Evolutionary conservation across 352 stramenopile genomes (phyloP).

Genomic region (Heterotrichella gracilis): DNA sequence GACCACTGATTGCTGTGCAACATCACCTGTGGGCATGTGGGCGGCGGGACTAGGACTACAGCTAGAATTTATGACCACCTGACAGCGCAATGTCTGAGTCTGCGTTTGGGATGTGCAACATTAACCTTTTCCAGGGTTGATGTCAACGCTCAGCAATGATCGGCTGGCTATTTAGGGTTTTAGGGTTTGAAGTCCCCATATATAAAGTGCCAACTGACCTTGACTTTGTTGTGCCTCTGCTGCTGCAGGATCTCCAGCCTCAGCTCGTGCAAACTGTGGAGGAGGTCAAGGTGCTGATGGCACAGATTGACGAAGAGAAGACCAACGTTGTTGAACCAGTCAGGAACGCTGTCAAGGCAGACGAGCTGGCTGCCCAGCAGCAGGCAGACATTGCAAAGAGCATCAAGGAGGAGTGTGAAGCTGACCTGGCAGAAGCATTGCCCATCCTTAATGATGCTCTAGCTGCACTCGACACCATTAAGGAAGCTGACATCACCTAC

Average conservation of each 20-base stretch:
- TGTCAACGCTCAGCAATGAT: too few relatives aligned
- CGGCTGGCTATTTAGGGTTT: too few relatives aligned
- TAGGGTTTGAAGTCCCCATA: too few relatives aligned
- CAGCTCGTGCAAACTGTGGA: conserved; percentile 50
- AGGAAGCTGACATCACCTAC: conserved; percentile 58
- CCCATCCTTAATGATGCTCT: conserved; percentile 52
- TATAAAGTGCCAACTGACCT: too few relatives aligned
- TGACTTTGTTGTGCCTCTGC: too few relatives aligned
- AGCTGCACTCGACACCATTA: conserved; percentile 54
- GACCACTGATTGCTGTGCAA: too few relatives aligned
- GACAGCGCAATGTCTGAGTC: too few relatives aligned
- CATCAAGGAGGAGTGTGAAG: conserved; percentile 57
- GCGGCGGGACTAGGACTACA: too few relatives aligned
- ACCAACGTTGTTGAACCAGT: conserved; percentile 38
- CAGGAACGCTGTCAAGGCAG: conserved; percentile 16
- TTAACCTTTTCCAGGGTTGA: too few relatives aligned
- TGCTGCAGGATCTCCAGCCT: conserved; percentile 58
- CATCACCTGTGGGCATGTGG: too few relatives aligned
- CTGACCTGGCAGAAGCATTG: conserved; percentile 55
- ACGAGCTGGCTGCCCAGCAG: conserved; percentile 17
- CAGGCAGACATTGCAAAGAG: conserved; percentile 20
- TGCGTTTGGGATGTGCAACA: too few relatives aligned
- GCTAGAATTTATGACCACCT: too few relatives aligned
- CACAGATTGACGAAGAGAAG: conserved; percentile 49
- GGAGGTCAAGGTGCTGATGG: conserved; percentile 60